Conservation (phyloP, 2,329 filamentous ascomycete genomes). For the Albifimbria verrucaria region DNA sequence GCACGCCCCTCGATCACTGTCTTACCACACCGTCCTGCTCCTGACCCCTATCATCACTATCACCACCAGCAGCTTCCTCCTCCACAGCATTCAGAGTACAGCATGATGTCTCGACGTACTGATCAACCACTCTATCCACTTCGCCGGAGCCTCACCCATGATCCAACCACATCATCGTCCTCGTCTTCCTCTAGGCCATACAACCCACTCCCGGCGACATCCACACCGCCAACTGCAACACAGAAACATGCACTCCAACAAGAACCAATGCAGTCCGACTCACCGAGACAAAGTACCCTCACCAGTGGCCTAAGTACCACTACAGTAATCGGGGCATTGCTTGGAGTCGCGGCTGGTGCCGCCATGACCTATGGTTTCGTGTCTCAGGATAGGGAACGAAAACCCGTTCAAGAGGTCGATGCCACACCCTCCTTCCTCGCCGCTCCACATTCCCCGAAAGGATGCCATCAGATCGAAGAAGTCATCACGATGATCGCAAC, state of each 20-base stretch:
- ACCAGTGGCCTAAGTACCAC: slow-evolving; percentile 50
- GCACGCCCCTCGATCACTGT: slow-evolving; percentile 9
- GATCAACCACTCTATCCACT: background rate
- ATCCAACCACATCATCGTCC: background rate
- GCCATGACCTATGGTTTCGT: slow-evolving; percentile 68
- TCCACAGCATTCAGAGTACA: slow-evolving; percentile 8
- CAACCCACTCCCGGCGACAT: background rate
- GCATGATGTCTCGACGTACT: slow-evolving; percentile 2
- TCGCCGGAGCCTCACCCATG: slow-evolving; percentile 1
- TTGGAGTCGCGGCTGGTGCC: slow-evolving; percentile 70
- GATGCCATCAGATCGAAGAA: slow-evolving; percentile 23
- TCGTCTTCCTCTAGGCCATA: background rate
- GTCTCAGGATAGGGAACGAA: slow-evolving; percentile 38
- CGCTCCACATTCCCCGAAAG: slow-evolving; percentile 46
- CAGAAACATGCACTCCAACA: slow-evolving; percentile 10
- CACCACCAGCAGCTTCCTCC: slow-evolving; percentile 14
- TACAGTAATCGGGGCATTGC: slow-evolving; percentile 68
- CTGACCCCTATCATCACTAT: slow-evolving; percentile 9
- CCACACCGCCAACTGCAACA: background rate
- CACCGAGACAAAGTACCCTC: slow-evolving; percentile 31
- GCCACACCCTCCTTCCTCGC: slow-evolving; percentile 32
- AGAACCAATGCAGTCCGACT: slow-evolving; percentile 15
- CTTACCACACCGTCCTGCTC: slow-evolving; percentile 16
- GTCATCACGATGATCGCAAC: slow-evolving; percentile 15
- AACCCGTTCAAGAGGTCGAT: slow-evolving; percentile 39